Percentiles rank a stretch among this genome's conserved stretches.
Evolutionary conservation across 305 asterid genomes (phyloP).

Genomic region (Solanum hybrid): DNA sequence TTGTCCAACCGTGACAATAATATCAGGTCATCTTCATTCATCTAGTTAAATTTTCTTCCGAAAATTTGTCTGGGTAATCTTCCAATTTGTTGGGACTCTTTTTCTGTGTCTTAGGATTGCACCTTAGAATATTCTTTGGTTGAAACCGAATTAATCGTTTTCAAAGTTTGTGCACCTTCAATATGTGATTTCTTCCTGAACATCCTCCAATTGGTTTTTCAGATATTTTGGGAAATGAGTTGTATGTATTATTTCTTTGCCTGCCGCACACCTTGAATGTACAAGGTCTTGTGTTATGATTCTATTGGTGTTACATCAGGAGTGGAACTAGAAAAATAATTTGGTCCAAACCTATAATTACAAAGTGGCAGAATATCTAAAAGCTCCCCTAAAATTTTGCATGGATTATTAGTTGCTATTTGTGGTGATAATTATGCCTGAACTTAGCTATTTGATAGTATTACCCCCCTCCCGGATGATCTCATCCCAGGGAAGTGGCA

Average conservation of each 20-base stretch:
- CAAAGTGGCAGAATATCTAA: neutral
- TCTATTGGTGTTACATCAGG: slow-evolving; percentile 1
- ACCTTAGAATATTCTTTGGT: neutral
- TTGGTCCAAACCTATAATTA: neutral
- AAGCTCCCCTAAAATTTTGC: neutral
- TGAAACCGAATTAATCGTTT: neutral
- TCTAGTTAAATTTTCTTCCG: slow-evolving; percentile 1
- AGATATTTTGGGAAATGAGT: neutral
- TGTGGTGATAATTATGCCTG: neutral
- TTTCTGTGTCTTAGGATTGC: neutral
- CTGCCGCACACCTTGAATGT: neutral
- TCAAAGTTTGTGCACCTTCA: neutral
- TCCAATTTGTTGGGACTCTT: neutral
- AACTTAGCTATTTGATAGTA: neutral
- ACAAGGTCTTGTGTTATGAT: neutral
- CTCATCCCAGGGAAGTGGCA: neutral
- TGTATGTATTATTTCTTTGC: neutral
- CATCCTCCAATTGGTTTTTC: neutral
- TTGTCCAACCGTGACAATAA: slow-evolving; percentile 96
- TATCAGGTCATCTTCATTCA: slow-evolving; percentile 53
- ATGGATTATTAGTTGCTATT: neutral
- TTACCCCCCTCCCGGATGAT: neutral
- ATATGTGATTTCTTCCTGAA: neutral
- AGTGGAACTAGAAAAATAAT: neutral
- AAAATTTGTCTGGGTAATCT: neutral